Base-by-base conservation (phyloP, 164 flowering plant species). In the Tetrastigma voinierianum region DNA sequence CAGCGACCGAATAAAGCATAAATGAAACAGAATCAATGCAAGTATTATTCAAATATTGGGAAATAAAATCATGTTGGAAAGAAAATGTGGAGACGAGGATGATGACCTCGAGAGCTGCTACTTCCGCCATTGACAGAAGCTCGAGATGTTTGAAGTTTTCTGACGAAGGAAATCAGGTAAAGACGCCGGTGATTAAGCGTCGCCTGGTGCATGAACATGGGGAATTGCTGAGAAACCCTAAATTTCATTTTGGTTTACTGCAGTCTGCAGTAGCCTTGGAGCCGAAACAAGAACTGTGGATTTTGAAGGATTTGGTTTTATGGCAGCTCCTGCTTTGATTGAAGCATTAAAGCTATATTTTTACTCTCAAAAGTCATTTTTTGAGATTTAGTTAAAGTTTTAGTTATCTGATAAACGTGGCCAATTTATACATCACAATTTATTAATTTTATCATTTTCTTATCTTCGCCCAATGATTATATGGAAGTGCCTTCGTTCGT, bases 61-160 rank as follows among this genome's bases (percentile, higher is more conserved):
- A n/a, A 59, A 65, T 51, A 48, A 66, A 48, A 52, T 20, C 53
- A 25, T 17, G 19, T 12, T 13, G 16, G 44, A 46, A 12, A 48
- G 43, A 49, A 4, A 63, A 46, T 15, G 57, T 32, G 10, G 12
- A 11, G 8, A 76, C 10, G 40, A 7, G 24, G n/a, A 9, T 20
- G 20, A 60, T 46, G 61, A 87, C 88, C 87, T 76, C 77, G 64
- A 40, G 84, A 81, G n/a, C 76, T 70, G 64, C 77, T 70, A 47
- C 70, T 25, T 23, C 81, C 85, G 70, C 86, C 86, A 78, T 69
- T 71, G 66, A 57, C 18, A 57, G 84, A 82, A 64, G 90, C 82
- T 56, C 78, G 78, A 25, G 70, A 68, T 65, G 69, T 51, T 54
- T 53, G 79, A 61, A 83, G 59, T 61, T 69, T 80, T 18, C 68